These are phyloP conservation scores for Xylaria grammica DNA, from an alignment of 495 filamentous ascomycete genomes.

Conservation along the genomic window DNA sequence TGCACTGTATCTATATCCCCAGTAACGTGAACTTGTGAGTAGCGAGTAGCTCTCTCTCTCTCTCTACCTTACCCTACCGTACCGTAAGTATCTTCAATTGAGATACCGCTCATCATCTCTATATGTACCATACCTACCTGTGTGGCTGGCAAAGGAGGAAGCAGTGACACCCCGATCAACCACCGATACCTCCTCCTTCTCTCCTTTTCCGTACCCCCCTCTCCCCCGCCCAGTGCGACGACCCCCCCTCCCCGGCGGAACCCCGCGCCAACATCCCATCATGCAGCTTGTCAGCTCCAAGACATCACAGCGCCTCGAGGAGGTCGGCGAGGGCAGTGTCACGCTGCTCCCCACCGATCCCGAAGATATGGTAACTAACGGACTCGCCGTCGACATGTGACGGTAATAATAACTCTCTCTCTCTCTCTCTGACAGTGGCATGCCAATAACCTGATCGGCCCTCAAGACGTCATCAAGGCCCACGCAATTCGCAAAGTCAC, in stretches of 20 bases:
- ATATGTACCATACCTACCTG: too few relatives aligned
- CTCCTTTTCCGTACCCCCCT: too few relatives aligned
- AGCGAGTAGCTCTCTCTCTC: too few relatives aligned
- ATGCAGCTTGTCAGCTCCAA: slow-evolving; percentile 43
- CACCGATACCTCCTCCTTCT: too few relatives aligned
- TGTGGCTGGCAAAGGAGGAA: too few relatives aligned
- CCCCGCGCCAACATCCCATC: too few relatives aligned
- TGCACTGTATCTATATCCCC: too few relatives aligned
- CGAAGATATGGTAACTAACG: slow-evolving; percentile 82
- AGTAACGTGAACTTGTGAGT: too few relatives aligned
- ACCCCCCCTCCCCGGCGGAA: not conserved
- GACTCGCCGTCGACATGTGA: slow-evolving; percentile 18
- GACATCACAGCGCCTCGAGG: slow-evolving; percentile 62
- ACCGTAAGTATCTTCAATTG: too few relatives aligned
- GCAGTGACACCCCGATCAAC: too few relatives aligned
- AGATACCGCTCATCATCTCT: too few relatives aligned
- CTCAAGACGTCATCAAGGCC: slow-evolving; percentile 78
- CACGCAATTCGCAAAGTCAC: slow-evolving; percentile 83
- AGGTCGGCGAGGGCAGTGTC: slow-evolving; percentile 76
- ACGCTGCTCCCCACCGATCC: slow-evolving; percentile 87
- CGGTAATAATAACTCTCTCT: not conserved
- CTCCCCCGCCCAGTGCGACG: not conserved
- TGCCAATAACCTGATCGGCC: slow-evolving; percentile 90
- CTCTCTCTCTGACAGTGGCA: slow-evolving; percentile 71
- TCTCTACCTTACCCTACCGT: too few relatives aligned